These are phyloP conservation scores for Exophiala bonariae DNA, from an alignment of 2,329 filamentous ascomycete genomes.

Conservation along the genomic window DNA sequence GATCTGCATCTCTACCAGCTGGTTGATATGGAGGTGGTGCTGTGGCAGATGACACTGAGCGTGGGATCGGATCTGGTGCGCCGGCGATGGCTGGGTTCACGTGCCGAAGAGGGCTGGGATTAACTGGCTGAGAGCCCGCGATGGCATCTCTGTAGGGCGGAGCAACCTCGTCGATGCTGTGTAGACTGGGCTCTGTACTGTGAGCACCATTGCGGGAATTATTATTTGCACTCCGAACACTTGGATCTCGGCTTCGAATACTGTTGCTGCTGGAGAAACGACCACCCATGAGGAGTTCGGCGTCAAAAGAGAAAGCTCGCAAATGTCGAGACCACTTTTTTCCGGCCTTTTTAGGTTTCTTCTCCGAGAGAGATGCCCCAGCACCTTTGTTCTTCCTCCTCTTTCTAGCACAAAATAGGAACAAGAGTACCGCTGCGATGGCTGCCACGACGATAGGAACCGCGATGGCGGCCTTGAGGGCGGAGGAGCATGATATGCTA, in stretches of 20 bases:
- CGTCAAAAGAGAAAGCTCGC: constrained; percentile 28
- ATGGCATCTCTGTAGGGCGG: constrained; percentile 29
- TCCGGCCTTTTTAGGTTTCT: constrained; percentile 18
- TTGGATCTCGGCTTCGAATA: constrained; percentile 26
- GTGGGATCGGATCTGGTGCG: constrained; percentile 20
- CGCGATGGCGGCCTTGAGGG: constrained; percentile 26
- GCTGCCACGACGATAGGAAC: constrained; percentile 26
- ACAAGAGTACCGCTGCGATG: constrained; percentile 16
- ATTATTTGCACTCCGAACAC: constrained; percentile 19
- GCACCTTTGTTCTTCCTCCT: constrained; percentile 18
- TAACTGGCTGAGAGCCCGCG: constrained; percentile 14
- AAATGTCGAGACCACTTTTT: constrained; percentile 29
- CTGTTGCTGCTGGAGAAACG: constrained; percentile 29
- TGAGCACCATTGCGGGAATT: constrained; percentile 13
- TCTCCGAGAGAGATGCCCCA: constrained; percentile 17
- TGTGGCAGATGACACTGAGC: constrained; percentile 24
- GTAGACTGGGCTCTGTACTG: constrained; percentile 22
- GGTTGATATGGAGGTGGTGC: constrained; percentile 26
- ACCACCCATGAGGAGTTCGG: constrained; percentile 28
- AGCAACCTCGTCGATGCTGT: constrained; percentile 29
- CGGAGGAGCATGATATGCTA: constrained; percentile 25
- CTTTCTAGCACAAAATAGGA: constrained; percentile 24
- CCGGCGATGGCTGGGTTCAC: constrained; percentile 4
- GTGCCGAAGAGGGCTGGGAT: constrained; percentile 9
- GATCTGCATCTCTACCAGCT: constrained; percentile 5